Base-by-base conservation (phyloP, 768 basidiomycete genomes). In the Panus rudis region DNA sequence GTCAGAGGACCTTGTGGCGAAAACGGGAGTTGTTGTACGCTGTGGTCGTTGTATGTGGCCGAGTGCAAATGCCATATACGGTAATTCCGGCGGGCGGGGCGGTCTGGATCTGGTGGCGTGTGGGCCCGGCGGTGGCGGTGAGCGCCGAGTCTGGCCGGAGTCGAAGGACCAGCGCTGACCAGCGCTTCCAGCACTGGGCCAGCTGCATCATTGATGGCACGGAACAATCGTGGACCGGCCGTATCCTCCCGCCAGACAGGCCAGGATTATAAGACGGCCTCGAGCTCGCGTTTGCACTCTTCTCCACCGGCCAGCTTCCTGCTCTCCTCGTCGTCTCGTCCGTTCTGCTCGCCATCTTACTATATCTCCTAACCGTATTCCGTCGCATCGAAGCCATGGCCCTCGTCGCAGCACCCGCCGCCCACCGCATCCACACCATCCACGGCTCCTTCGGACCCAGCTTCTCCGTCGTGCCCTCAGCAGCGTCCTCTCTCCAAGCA, bases 381-480 rank as follows among this genome's bases (percentile, higher is more conserved):
- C 7, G 16, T 14, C 33, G n/a, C 33, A 35, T 35, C 33, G 33
- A 14, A 7, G 8, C 16, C 24, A 50, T 50, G 48, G 48, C 48
- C 21, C 47, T 48, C 41, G 42, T 44, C 43, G 45, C 44, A 21
- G 48, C 31, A 4, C 48, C 48, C 39, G n/a, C 33, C 8, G 28
- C 47, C 3, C 48, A 50, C 45, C 43, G 43, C 45, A 46, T 50
- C 35, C 48, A 44, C 25, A 37, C 25, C 31, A 39, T 48, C 37
- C 43, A 41, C 35, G 43, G 48, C 21, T 45, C 37, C 23, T 46
- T 50, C 21, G 44, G 40, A 27, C 44, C 48, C 14, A 42, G 44
- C 48, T 50, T 48, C 31, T 46, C 48, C 28, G 42, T 41, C 14
- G 23, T 50, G 27, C 43, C 43, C 30, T 16, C 17, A n/a, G 30